Evolutionary conservation across 2,329 filamentous ascomycete genomes (phyloP).

Genomic region (Fusarium nematophilum): DNA sequence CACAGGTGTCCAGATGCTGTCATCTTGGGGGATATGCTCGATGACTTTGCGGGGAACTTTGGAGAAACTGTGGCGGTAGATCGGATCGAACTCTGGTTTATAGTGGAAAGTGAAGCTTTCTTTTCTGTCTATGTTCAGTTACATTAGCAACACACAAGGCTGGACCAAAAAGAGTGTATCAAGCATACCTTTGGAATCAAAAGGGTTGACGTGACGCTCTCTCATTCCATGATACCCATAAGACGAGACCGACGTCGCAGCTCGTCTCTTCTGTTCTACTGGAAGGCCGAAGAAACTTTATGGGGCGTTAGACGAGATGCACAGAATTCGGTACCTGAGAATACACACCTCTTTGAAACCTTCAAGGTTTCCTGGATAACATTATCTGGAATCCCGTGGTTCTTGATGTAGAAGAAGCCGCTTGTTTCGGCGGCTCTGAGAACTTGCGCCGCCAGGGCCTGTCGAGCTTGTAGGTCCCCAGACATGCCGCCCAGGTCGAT

Average conservation of each 20-base stretch:
- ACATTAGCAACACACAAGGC: no score
- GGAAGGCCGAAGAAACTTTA: slow-evolving; percentile 2
- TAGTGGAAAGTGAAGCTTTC: slow-evolving; percentile 8
- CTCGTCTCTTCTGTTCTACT: neutral
- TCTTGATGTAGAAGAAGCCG: slow-evolving; percentile 67
- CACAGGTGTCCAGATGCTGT: no score
- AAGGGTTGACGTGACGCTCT: neutral
- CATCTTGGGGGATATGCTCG: no score
- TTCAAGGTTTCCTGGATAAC: slow-evolving; percentile 44
- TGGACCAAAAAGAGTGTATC: no score
- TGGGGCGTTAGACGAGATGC: no score
- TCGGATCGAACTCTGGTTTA: slow-evolving; percentile 5
- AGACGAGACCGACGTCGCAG: no score
- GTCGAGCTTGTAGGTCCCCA: slow-evolving; percentile 50
- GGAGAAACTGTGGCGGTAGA: neutral
- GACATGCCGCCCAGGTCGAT: slow-evolving; percentile 61
- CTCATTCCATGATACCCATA: no score
- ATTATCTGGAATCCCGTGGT: slow-evolving; percentile 57
- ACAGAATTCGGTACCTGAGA: neutral
- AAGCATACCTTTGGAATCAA: neutral
- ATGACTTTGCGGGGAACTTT: no score
- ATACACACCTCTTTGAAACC: slow-evolving; percentile 21
- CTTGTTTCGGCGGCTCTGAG: slow-evolving; percentile 59
- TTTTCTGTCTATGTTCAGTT: slow-evolving; percentile 3
- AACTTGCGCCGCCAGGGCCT: slow-evolving; percentile 54